Evolutionary conservation across 108 stramenopile genomes (phyloP), one percentile per base, ranked within the genome.

Genomic region (Cyclotella baltica): DNA sequence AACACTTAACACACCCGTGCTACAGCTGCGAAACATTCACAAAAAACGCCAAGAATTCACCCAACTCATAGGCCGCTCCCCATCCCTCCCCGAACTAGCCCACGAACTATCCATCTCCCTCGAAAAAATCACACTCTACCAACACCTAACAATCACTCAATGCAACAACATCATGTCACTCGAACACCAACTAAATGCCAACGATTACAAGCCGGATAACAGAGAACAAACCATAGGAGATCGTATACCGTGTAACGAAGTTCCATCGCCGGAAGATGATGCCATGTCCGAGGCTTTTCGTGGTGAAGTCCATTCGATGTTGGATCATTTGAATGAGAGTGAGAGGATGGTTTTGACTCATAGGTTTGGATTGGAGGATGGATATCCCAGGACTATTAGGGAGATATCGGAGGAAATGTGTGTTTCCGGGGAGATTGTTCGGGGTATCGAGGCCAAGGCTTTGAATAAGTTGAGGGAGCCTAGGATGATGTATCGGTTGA

Each of bases 391-490:
- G 59, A 62, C 67, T 23, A 62, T 95, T 19, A 88, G 87, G 55
- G 93, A 96, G 85, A 90, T 93, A n/a, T 93, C 95, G 4, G 80
- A 78, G 50, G 50, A 43, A 13, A 70, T 96, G 47, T 77, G 85
- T 23, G 75, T 96, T 37, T 90, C 94, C 0, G 81, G 82, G 10
- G 98, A 98, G 72, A 73, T 90, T 37, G 93, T 97, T 19, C 87
- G 96, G 27, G 77, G 84, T 56, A 86, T 97, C 25, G 96, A 98
- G 85, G 88, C 93, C 10, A 65, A 86, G 72, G 98, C 96, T n/a
- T 76, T 98, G 56, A 88, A 93, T 77, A 97, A 98, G 80, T 85
- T 98, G 38, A 85, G 95, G 19, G 84, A 87, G 52, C 95, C 95
- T 36, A 77, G 85, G 62, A 76, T 87, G 73, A 96, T 88, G 69